A percentile compares a stretch with the other conserved stretches of the same genome.
Evolutionary conservation across 1,139 yeast species (phyloP).

Genomic region (Eremothecium coryli): DNA sequence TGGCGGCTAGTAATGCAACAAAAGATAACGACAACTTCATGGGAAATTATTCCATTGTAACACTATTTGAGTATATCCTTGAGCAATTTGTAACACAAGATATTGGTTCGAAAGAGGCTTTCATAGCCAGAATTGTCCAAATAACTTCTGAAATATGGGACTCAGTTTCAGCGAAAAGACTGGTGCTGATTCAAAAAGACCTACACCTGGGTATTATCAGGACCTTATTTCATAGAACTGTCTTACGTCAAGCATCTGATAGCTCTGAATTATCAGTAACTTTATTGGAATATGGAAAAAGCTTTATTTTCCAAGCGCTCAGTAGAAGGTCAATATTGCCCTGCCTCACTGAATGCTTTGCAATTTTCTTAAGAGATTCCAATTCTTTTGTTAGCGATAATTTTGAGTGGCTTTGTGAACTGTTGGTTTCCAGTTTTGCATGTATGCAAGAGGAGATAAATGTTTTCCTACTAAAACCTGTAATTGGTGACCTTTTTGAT

Average conservation of each 20-base stretch:
- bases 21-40: conserved; percentile 22
- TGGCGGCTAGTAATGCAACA: conserved; percentile 14
- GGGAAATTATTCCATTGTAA: conserved; percentile 22
- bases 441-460: conserved; percentile 49
- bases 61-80: conserved; percentile 23
- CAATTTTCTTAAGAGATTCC: conserved; percentile 28
- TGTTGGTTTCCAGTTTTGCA: conserved; percentile 40
- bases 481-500: conserved; percentile 47
- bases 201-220: conserved; percentile 51
- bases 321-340: conserved; percentile 70
- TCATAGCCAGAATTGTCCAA: conserved; percentile 25
- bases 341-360: conserved; percentile 36
- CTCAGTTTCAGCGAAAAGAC: conserved; percentile 47
- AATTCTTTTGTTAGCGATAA: conserved; percentile 21
- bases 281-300: conserved; percentile 35
- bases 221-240: conserved; percentile 33
- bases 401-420: conserved; percentile 45
- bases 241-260: conserved; percentile 30
- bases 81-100: conserved; percentile 7
- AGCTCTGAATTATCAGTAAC: conserved; percentile 22
- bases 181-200: conserved; percentile 55
- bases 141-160: conserved; percentile 46
- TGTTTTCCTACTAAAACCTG: conserved; percentile 50
- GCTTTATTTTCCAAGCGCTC: conserved; percentile 42
- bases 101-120: conserved; percentile 4